phyloP scores from a whole-genome alignment of 768 basidiomycete genomes.

The Tephrocybe sp. region DNA sequence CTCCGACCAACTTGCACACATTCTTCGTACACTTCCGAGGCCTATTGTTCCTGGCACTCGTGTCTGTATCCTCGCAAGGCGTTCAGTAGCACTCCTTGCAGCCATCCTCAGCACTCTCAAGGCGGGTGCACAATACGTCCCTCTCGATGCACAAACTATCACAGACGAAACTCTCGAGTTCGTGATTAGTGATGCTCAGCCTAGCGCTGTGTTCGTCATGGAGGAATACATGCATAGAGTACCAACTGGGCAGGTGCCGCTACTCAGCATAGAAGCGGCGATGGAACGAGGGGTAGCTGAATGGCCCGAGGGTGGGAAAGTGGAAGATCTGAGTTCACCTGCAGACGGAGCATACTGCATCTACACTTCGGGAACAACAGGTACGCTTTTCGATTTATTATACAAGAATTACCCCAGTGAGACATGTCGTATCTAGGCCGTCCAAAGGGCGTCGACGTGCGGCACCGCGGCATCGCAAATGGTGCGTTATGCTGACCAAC shows the following conservation, averaged over 20 bases:
- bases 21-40: slow-evolving; percentile 34
- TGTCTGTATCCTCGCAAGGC: slow-evolving; percentile 52
- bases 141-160: slow-evolving; percentile 55
- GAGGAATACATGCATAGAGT: slow-evolving; percentile 38
- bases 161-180: slow-evolving; percentile 52
- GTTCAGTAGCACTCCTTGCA: slow-evolving; percentile 50
- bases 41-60: slow-evolving; percentile 45
- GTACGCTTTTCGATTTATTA: slow-evolving; percentile 5
- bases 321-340: slow-evolving; percentile 33
- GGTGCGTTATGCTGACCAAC: slow-evolving; percentile 24
- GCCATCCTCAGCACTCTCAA: slow-evolving; percentile 55
- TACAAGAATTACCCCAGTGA: background rate
- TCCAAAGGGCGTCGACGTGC: slow-evolving; percentile 62
- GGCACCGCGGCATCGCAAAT: slow-evolving; percentile 57
- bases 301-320: slow-evolving; percentile 29
- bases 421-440: slow-evolving; percentile 43
- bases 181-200: slow-evolving; percentile 45
- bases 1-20: slow-evolving; percentile 43
- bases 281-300: slow-evolving; percentile 26
- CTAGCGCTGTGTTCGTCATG: slow-evolving; percentile 40
- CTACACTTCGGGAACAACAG: slow-evolving; percentile 52
- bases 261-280: slow-evolving; percentile 30
- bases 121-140: slow-evolving; percentile 57
- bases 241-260: slow-evolving; percentile 16
- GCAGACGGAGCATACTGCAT: slow-evolving; percentile 55